Evolutionary conservation across 192 early-diverging fungal genomes (phyloP).

Genomic region (Phlyctochytrium planicorne): DNA sequence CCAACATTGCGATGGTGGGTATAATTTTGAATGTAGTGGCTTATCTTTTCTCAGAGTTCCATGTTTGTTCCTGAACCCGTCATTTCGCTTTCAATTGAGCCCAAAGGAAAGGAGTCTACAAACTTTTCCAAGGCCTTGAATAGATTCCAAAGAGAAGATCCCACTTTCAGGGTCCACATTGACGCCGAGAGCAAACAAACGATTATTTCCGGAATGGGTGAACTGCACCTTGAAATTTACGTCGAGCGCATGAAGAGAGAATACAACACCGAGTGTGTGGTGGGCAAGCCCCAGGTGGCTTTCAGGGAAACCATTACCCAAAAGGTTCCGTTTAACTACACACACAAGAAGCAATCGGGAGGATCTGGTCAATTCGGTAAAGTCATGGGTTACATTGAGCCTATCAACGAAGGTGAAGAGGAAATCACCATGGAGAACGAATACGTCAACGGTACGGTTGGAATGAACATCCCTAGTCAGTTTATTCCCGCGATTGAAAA

Average conservation of each 20-base stretch:
- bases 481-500: slow-evolving; percentile 96
- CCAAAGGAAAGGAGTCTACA: slow-evolving; percentile 83
- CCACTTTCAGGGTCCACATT: slow-evolving; percentile 77
- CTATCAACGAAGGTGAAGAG: slow-evolving; percentile 64
- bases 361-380: slow-evolving; percentile 95
- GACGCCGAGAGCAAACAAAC: slow-evolving; percentile 90
- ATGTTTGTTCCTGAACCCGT: slow-evolving; percentile 98
- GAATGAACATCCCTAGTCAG: slow-evolving; percentile 91
- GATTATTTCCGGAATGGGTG: slow-evolving; percentile 93
- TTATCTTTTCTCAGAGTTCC: slow-evolving; percentile 59
- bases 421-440: slow-evolving; percentile 58
- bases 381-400: slow-evolving; percentile 90
- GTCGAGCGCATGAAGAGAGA: slow-evolving; percentile 98
- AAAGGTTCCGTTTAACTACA: slow-evolving; percentile 84
- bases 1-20: slow-evolving; percentile 76
- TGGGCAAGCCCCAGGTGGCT: slow-evolving; percentile 96
- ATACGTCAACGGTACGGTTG: slow-evolving; percentile 84
- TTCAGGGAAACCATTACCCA: slow-evolving; percentile 90
- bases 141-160: slow-evolving; percentile 84
- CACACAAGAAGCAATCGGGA: slow-evolving; percentile 98
- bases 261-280: slow-evolving; percentile 92
- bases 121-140: slow-evolving; percentile 77
- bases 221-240: slow-evolving; percentile 95
- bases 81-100: slow-evolving; percentile 88
- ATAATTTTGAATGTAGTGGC: neutral